Percentiles rank a stretch among this genome's conserved stretches.
Conservation (phyloP, 108 stramenopile genomes). For the Cyclotella sp. region DNA sequence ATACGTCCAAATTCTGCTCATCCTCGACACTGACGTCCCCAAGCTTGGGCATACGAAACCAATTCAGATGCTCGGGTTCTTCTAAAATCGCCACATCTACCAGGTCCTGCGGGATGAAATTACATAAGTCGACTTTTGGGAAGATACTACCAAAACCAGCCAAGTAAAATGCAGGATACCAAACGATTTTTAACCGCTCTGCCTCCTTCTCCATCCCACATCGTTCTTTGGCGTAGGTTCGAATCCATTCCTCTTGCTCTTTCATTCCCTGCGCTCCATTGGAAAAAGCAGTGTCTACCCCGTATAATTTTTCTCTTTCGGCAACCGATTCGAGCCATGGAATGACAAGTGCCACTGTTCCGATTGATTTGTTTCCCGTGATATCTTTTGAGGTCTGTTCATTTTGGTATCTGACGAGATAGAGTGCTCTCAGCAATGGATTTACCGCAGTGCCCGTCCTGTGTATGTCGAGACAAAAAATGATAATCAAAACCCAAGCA, state of each 20-base stretch:
- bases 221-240: conserved; percentile 34
- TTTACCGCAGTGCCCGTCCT: conserved; percentile 79
- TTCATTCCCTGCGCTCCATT: conserved; percentile 38
- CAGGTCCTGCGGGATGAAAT: conserved; percentile 74
- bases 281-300: conserved; percentile 24
- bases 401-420: conserved; percentile 50
- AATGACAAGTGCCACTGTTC: conserved; percentile 51
- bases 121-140: conserved; percentile 79
- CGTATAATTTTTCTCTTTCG: conserved; percentile 50
- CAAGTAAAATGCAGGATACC: conserved; percentile 80
- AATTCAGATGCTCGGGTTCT: conserved; percentile 97
- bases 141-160: conserved; percentile 81
- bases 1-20: not conserved
- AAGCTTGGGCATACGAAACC: conserved; percentile 65
- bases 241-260: conserved; percentile 49
- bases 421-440: conserved; percentile 72
- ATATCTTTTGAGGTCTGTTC: conserved; percentile 12
- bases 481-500: not conserved
- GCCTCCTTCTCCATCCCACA: conserved; percentile 53
- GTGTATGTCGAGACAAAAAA: not conserved
- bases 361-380: conserved; percentile 7
- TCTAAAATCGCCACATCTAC: conserved; percentile 91
- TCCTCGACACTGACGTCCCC: not conserved
- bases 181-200: conserved; percentile 60
- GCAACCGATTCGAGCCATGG: conserved; percentile 57